Percentiles rank a stretch among this genome's conserved stretches.
These are phyloP conservation scores for Amylostereum chailletii DNA, from an alignment of 1,284 basidiomycete species.

Conservation along the genomic window DNA sequence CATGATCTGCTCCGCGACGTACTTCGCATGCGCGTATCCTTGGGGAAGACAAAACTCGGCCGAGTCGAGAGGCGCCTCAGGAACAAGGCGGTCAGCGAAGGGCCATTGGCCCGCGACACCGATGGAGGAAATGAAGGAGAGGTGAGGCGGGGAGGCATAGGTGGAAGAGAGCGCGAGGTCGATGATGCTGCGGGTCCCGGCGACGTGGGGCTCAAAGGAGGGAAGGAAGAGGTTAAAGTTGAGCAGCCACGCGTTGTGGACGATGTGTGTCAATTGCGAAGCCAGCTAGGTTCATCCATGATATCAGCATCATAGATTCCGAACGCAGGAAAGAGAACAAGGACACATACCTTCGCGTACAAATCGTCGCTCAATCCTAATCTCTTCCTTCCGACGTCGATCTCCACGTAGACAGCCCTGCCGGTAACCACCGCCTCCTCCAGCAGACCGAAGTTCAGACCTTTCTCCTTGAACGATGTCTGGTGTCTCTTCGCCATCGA, in stretches of 20 bases:
- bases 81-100: constrained; percentile 4
- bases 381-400: not conserved
- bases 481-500: not conserved
- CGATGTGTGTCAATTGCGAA: constrained; percentile 15
- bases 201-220: constrained; percentile 12
- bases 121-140: constrained; percentile 15
- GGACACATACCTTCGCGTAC: constrained; percentile 1
- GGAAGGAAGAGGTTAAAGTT: constrained; percentile 14
- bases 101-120: constrained; percentile 7
- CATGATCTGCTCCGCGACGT: constrained; percentile 14
- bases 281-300: constrained; percentile 6
- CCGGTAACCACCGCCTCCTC: not conserved
- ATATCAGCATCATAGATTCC: not conserved
- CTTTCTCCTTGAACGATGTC: not conserved
- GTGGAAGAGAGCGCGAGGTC: constrained; percentile 9
- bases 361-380: constrained; percentile 2
- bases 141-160: constrained; percentile 1
- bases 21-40: constrained; percentile 16
- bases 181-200: constrained; percentile 9
- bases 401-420: not conserved
- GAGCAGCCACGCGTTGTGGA: constrained; percentile 16
- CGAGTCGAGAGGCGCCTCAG: constrained; percentile 12
- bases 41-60: constrained; percentile 8
- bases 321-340: not conserved
- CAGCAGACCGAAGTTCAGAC: not conserved